Base-by-base conservation (phyloP, 441 rosid genomes). In the Brassica hybrid region DNA sequence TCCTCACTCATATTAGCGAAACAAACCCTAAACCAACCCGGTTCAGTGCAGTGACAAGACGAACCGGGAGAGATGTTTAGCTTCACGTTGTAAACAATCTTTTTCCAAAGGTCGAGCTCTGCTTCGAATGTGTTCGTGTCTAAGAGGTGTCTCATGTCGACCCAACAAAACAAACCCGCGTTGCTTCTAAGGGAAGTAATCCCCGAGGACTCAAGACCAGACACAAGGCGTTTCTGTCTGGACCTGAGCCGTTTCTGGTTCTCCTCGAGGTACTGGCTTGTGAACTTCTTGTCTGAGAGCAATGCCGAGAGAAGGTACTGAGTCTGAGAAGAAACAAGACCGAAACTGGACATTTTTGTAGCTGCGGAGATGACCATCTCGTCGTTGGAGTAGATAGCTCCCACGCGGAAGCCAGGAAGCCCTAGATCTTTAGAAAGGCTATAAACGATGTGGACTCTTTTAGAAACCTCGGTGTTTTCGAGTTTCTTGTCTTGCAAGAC, bases 301-400 rank as follows among this genome's bases (percentile, higher is more conserved):
- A 95, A 79, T 34, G 89, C 86, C 5, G 99, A 84, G 45, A 95
- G 89, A 59, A 95, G 94, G 63, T 89, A 85, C 10, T 95, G 99
- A 10, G 99, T 95, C 68, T 95, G 99, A 0, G 99, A 93, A 18
- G 99, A 95, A 65, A 95, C 92, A 25, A 93, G 89, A 71, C 99
- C 99, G 58, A 95, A 95, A 79, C 99, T 95, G 21, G 99, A 95
- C 99, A 95, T 95, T 74, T 95, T 95, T 1, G 99, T 95, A 3
- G 99, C 98, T 0, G 99, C 91, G 0, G 93, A 89, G 23, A 93
- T 90, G 30, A 95, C 86, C 70, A 67, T 72, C 64, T 86, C 85
- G 11, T 95, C 90, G 84, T 89, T 90, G 75, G 99, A 93, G 76
- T 95, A 93, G 74, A 94, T 86, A 32, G 96, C 97, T 59, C 98